Conservation (phyloP, 257 asterid genomes). For the Gentiana macrophylla region DNA sequence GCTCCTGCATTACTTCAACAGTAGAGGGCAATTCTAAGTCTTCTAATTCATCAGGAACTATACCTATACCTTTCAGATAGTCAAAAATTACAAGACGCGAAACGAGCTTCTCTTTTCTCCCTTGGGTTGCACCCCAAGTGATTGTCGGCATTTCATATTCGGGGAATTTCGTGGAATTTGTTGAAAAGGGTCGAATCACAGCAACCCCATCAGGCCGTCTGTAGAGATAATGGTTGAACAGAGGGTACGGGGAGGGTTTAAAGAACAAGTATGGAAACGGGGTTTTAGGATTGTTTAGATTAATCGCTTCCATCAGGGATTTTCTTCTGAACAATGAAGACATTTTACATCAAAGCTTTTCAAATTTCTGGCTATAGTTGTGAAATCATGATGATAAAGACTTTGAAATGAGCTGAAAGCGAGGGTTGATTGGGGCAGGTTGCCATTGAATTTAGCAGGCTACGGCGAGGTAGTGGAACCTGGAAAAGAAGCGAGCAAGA, state of each 20-base stretch:
- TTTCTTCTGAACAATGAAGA: constrained; percentile 30
- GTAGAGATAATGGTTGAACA: constrained; percentile 7
- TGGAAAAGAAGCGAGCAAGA: too few relatives aligned
- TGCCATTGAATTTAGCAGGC: too few relatives aligned
- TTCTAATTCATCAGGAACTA: constrained; percentile 73
- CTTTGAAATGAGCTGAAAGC: too few relatives aligned
- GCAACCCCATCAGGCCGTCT: constrained; percentile 3
- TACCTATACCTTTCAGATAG: constrained; percentile 67
- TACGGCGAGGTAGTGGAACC: too few relatives aligned
- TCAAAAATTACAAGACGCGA: constrained; percentile 77
- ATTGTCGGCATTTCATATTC: constrained; percentile 90
- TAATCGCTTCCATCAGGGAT: constrained; percentile 14
- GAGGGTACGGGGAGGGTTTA: constrained; percentile 48
- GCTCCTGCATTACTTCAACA: constrained; percentile 81
- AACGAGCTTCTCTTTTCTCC: constrained; percentile 56
- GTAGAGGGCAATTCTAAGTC: constrained; percentile 79
- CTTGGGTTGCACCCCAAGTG: constrained; percentile 66
- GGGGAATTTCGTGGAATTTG: constrained; percentile 47
- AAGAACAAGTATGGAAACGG: constrained; percentile 13
- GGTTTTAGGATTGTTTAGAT: constrained; percentile 13
- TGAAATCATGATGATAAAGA: too few relatives aligned
- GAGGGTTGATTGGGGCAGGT: too few relatives aligned
- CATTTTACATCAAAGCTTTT: constrained; percentile 19
- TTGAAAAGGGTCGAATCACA: constrained; percentile 25
- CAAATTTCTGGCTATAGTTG: too few relatives aligned